A percentile compares a stretch with the other conserved stretches of the same genome.
Conservation (phyloP, 2,329 filamentous ascomycete genomes). For the Pseudonectria foliicola region DNA sequence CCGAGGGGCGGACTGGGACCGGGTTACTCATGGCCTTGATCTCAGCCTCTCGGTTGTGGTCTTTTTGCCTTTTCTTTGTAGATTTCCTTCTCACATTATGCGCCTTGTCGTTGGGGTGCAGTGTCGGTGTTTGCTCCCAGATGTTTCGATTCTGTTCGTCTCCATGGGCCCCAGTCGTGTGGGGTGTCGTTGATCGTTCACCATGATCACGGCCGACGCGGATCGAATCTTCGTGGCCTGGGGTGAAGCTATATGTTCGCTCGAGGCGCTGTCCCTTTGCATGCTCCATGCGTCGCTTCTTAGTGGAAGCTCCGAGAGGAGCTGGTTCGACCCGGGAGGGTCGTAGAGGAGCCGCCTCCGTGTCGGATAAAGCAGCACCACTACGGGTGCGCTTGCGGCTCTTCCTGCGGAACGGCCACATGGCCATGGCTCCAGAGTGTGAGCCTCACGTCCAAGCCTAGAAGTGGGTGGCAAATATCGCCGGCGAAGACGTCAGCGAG, state of each 20-base stretch:
- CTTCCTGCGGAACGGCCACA: constrained; percentile 78
- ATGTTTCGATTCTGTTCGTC: constrained; percentile 8
- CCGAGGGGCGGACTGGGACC: constrained; percentile 56
- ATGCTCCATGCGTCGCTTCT: constrained; percentile 39
- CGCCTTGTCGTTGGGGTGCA: constrained; percentile 55
- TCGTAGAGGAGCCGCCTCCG: constrained; percentile 36
- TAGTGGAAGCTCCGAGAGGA: constrained; percentile 22
- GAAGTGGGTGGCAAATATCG: constrained; percentile 14
- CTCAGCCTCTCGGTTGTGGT: constrained; percentile 75
- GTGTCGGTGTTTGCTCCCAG: constrained; percentile 37
- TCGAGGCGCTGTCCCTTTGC: constrained; percentile 40
- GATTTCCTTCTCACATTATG: constrained; percentile 60
- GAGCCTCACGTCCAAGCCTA: constrained; percentile 16
- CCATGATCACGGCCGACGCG: constrained; percentile 27
- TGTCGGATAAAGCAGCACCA: constrained; percentile 47
- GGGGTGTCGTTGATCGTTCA: constrained; percentile 15
- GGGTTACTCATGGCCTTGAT: constrained; percentile 76
- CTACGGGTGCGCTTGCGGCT: constrained; percentile 52
- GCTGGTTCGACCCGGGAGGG: constrained; percentile 29
- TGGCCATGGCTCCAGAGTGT: constrained; percentile 49
- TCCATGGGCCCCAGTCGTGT: constrained; percentile 12
- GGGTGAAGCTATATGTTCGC: constrained; percentile 56
- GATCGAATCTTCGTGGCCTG: constrained; percentile 49
- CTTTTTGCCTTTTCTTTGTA: constrained; percentile 69
- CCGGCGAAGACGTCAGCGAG: constrained; percentile 8